Conservation (phyloP, 805 yeast species). For the Starmera pachycereana region DNA sequence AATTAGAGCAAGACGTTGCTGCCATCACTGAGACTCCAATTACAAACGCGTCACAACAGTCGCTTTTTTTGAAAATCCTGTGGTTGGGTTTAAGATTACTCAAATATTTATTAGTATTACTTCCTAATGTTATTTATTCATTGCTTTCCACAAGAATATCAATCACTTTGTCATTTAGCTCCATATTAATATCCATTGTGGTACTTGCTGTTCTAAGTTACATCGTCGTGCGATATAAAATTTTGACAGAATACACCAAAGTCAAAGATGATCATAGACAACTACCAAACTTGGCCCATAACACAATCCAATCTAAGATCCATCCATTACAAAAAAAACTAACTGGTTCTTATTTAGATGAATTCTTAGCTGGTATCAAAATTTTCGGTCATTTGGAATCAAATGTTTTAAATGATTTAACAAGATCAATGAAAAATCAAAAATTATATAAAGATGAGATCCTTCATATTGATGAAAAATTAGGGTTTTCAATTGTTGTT, state of each 20-base stretch:
- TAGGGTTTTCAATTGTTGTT: constrained; percentile 87
- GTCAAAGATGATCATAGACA: constrained; percentile 35
- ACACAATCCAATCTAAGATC: too few relatives aligned
- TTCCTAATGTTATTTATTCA: constrained; percentile 4
- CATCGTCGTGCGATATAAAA: constrained; percentile 49
- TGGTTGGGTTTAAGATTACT: too few relatives aligned
- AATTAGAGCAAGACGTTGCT: too few relatives aligned
- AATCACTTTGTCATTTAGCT: constrained; percentile 40
- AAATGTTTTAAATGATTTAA: constrained; percentile 85
- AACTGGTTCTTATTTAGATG: constrained; percentile 64
- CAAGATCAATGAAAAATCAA: constrained; percentile 86
- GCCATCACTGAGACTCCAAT: too few relatives aligned
- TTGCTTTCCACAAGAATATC: constrained; percentile 35
- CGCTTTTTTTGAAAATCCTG: too few relatives aligned
- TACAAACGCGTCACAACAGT: too few relatives aligned
- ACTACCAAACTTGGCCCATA: constrained; percentile 20
- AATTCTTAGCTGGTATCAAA: constrained; percentile 82
- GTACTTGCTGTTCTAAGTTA: constrained; percentile 26
- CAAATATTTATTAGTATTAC: too few relatives aligned
- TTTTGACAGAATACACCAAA: constrained; percentile 53
- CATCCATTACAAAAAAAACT: too few relatives aligned
- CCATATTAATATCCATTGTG: constrained; percentile 27
- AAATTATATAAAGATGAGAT: constrained; percentile 70
- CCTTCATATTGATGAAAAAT: constrained; percentile 56
- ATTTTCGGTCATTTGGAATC: constrained; percentile 89